Evolutionary conservation across 1,284 basidiomycete genomes (phyloP), one percentile per base, ranked within the genome.

Genomic region (Tremellales sp.): DNA sequence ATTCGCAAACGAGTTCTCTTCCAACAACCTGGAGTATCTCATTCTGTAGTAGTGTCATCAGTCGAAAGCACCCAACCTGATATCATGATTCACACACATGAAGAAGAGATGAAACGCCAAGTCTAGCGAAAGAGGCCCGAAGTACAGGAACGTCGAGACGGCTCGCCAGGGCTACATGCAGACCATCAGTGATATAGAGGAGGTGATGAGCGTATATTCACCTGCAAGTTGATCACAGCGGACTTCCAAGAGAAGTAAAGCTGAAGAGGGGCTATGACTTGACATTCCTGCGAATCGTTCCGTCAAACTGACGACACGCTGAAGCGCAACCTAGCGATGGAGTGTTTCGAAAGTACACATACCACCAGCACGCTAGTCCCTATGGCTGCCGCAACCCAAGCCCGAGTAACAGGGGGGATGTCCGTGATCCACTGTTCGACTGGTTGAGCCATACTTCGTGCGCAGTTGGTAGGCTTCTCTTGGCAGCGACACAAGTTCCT

Each of bases 71-170:
- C 9, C n/a, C 8, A 18, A 8, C 16, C n/a, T 9, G 16, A 36
- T 18, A 9, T 9, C 8, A 8, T 14, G 28, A 31, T 2, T 1
- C 2, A 76, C 89, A 69, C 62, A 93, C 90, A 97, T 93, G 78
- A 97, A 97, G 79, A 97, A 95, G 48, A 98, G 78, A 69, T 97
- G 93, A 73, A 98, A 95, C 48, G 94, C 78, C 55, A 97, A 90
- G 68, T 97, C 93, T n/a, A 97, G 75, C 2, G 86, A 88, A 57
- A 97, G 80, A 0, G 85, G 81, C 9, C 94, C 94, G 72, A 97
- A 98, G 75, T 94, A 98, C 63, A 94, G 84, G 77, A 97, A 97
- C 7, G 86, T 92, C 22, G 92, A 95, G 43, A 87, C 71, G 35
- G 84, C 78, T 25, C 94, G 80, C 92, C 92, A 97, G 54, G 84